Evolutionary conservation across 345 rosid species (phyloP).

Genomic region (Hevea brasiliensis): DNA sequence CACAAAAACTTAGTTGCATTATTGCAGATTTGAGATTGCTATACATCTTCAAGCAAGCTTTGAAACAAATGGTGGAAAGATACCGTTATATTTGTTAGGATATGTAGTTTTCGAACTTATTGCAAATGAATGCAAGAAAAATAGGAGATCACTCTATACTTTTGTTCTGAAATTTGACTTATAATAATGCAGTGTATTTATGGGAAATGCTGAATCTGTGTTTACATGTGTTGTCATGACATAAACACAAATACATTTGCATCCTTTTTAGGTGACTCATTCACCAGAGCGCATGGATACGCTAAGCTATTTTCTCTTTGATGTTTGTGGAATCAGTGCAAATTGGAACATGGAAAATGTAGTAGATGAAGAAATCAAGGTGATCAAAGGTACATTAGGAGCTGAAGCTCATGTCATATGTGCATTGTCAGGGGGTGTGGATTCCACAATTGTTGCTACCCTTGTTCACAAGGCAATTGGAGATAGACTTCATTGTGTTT

Average conservation of each 20-base stretch:
- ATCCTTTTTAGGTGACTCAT: slow-evolving; percentile 72
- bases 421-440: slow-evolving; percentile 96
- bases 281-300: slow-evolving; percentile 96
- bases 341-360: slow-evolving; percentile 94
- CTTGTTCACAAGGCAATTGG: slow-evolving; percentile 97
- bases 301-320: slow-evolving; percentile 64
- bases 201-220: background rate
- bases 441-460: slow-evolving; percentile 97
- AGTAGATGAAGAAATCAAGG: slow-evolving; percentile 84
- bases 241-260: background rate
- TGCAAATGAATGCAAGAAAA: background rate
- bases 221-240: background rate
- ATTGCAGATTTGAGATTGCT: background rate
- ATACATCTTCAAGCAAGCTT: background rate
- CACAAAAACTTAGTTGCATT: background rate
- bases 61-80: background rate
- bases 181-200: background rate
- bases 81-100: background rate
- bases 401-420: slow-evolving; percentile 89
- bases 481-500: slow-evolving; percentile 89
- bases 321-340: slow-evolving; percentile 69
- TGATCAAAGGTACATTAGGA: slow-evolving; percentile 59
- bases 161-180: background rate
- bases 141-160: background rate
- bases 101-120: background rate